Evolutionary conservation across 2,329 filamentous ascomycete genomes (phyloP), one percentile per base, ranked within the genome.

Genomic region (Chaetoscypha palmicola): DNA sequence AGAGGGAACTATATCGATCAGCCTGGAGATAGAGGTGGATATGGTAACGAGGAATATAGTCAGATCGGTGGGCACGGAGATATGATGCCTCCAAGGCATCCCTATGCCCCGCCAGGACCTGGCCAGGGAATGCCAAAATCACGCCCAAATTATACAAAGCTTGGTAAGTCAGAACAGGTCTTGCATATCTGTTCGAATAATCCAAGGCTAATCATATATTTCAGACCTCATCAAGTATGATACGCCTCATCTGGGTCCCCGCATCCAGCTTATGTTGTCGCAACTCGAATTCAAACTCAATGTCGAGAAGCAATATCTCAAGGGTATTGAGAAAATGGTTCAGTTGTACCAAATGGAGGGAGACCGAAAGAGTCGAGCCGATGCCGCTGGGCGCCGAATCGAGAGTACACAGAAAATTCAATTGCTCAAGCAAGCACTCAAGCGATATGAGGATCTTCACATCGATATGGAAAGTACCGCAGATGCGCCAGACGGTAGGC

Each of bases 331-430:
- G 67, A 98, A 98, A 71, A 97, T 98, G 92, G 87, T 96, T 36
- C 88, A 92, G 64, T 73, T 98, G 26, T 98, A 98, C 63, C 83
- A 92, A 62, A 92, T 97, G 76, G 92, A 97, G 65, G 91, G 92
- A 22, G 92, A 98, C 63, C 82, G 90, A 57, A 96, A 95, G 72
- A 97, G 91, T 69, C 87, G 85, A 64, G 81, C 86, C 46, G 92
- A 98, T 65, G 92, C 92, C 32, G 89, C 94, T 57, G 86, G 83
- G 38, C 81, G 88, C 60, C 79, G 86, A 46, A 83, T 94, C 49
- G 92, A 98, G 68, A 97, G 91, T 68, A 95, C 90, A 64, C 91
- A 97, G 66, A 98, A 98, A 70, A 96, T 98, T 38, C 82, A 95
- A 58, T 75, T 98, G 51, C 71, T 98, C 53, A 95, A 94, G 68